Percentiles rank a stretch among this genome's conserved stretches.
phyloP scores from a whole-genome alignment of 331 rosid genomes.

The Malus hybrid region DNA sequence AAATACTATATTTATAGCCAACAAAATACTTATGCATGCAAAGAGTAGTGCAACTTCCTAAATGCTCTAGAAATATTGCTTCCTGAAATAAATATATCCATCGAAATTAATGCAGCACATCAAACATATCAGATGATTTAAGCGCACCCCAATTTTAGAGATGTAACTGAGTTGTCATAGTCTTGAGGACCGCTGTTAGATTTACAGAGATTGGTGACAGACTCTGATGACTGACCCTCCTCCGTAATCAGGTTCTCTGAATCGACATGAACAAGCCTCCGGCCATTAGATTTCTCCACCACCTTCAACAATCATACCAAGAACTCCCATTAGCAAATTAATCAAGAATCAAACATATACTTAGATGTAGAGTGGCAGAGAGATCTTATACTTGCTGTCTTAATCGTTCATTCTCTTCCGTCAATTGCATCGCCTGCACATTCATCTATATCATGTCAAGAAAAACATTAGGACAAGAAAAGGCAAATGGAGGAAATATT shows the following conservation, averaged over 20 bases:
- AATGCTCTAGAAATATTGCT: too few relatives aligned
- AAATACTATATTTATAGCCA: background rate
- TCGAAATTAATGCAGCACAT: background rate
- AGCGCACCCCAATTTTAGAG: conserved; percentile 81
- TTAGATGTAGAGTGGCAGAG: background rate
- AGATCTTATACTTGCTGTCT: conserved; percentile 42
- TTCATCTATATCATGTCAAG: background rate
- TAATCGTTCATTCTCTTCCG: conserved; percentile 69
- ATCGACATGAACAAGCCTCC: conserved; percentile 13
- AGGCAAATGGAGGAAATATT: background rate
- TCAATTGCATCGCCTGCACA: conserved; percentile 54
- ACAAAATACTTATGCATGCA: background rate
- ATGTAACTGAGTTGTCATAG: conserved; percentile 66
- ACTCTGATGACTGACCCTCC: conserved; percentile 89
- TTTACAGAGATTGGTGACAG: conserved; percentile 54
- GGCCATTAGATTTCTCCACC: conserved; percentile 23
- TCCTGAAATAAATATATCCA: too few relatives aligned
- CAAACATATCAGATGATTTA: background rate
- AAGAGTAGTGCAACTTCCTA: too few relatives aligned
- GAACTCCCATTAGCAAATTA: background rate
- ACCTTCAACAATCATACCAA: conserved; percentile 30
- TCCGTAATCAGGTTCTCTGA: conserved; percentile 38
- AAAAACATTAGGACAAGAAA: background rate
- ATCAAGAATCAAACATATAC: background rate
- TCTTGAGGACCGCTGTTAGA: conserved; percentile 61